phyloP scores from a whole-genome alignment of 768 basidiomycete species.

The Phylloporus arenicola region DNA sequence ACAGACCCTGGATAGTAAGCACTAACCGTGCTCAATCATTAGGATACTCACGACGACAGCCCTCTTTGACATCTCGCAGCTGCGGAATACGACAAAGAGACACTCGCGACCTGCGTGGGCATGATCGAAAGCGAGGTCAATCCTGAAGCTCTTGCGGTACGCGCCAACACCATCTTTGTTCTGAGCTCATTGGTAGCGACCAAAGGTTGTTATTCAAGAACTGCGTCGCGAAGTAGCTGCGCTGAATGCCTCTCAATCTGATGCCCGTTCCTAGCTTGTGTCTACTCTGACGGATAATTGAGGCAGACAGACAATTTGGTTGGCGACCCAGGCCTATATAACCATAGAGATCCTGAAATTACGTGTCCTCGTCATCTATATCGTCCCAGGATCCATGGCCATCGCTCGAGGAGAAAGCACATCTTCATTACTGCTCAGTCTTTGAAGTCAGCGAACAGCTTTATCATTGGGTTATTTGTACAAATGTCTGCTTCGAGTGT shows the following conservation, averaged over 20 bases:
- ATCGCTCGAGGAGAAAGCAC: too few relatives aligned
- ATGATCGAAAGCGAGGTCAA: constrained; percentile 93
- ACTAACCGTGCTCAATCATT: not conserved
- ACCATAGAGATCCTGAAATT: too few relatives aligned
- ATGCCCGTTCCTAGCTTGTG: too few relatives aligned
- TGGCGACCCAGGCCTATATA: too few relatives aligned
- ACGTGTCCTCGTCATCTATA: too few relatives aligned
- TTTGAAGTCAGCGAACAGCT: too few relatives aligned
- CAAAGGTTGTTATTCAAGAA: constrained; percentile 79
- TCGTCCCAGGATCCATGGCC: too few relatives aligned
- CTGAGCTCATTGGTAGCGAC: constrained; percentile 5
- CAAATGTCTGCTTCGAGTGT: too few relatives aligned
- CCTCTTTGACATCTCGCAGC: constrained; percentile 81
- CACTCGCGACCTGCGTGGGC: constrained; percentile 84
- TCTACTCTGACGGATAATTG: too few relatives aligned
- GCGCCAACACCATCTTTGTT: constrained; percentile 16
- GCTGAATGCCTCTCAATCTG: constrained; percentile 23
- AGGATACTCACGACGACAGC: constrained; percentile 40
- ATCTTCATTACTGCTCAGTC: too few relatives aligned
- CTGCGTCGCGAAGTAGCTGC: constrained; percentile 64
- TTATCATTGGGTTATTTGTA: too few relatives aligned
- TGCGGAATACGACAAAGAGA: constrained; percentile 90
- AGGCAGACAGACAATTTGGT: constrained; percentile 17
- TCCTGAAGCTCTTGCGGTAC: constrained; percentile 85
- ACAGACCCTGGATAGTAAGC: constrained; percentile 67